A percentile compares a stretch with the other conserved stretches of the same genome.
These are phyloP conservation scores for Botrytis hyacinthi DNA, from an alignment of 2,329 filamentous ascomycete genomes.

Conservation along the genomic window DNA sequence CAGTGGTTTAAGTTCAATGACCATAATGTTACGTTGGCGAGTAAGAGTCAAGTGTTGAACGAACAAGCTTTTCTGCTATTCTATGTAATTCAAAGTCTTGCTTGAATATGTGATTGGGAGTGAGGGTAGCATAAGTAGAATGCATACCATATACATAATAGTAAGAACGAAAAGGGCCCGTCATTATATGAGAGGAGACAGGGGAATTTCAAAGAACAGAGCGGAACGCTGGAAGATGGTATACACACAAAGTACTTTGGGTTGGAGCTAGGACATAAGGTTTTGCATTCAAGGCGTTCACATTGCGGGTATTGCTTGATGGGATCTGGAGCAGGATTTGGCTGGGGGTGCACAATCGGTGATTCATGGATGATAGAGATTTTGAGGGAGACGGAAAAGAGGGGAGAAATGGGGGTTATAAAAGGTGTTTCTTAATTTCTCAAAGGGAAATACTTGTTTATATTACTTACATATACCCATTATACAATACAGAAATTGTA, in stretches of 20 bases:
- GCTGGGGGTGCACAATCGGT: not conserved
- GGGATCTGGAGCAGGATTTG: slow-evolving; percentile 7
- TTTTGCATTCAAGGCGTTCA: slow-evolving; percentile 12
- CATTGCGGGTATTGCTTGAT: not conserved
- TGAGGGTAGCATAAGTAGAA: not conserved
- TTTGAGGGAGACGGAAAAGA: not conserved
- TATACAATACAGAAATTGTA: not conserved
- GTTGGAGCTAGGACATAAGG: not conserved
- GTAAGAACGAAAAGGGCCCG: not conserved
- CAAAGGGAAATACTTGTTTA: slow-evolving; percentile 1
- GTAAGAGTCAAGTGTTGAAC: slow-evolving; percentile 78
- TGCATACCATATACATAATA: not conserved
- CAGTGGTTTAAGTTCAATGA: slow-evolving; percentile 97
- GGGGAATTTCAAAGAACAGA: not conserved
- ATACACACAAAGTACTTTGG: not conserved
- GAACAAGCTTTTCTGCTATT: slow-evolving; percentile 90
- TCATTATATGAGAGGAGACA: not conserved
- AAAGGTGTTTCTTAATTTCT: slow-evolving; percentile 4
- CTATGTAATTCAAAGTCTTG: slow-evolving; percentile 67
- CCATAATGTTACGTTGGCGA: slow-evolving; percentile 82
- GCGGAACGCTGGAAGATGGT: not conserved
- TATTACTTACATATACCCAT: not conserved
- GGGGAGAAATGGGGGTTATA: not conserved
- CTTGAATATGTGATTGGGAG: not conserved
- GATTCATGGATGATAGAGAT: slow-evolving; percentile 9